Evolutionary conservation across 768 basidiomycete species (phyloP), one percentile per base, ranked within the genome.

Genomic region (Pilatotrama ljubarskyi): DNA sequence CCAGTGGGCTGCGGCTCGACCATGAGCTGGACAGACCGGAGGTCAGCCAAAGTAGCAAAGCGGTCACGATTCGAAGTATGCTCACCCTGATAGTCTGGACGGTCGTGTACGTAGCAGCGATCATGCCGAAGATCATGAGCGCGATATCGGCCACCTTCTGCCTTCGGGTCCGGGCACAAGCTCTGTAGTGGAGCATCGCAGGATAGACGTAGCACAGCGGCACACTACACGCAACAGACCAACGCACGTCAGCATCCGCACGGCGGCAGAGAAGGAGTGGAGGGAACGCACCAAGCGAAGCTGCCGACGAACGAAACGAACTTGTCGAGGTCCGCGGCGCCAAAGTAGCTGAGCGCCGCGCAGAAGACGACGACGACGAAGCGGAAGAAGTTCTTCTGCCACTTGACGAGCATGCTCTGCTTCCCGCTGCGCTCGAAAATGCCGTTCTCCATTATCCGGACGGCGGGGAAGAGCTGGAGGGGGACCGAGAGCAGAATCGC

Each of bases 371-470:
- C 86, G 66, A 89, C 75, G 26, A 77, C 76, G 66, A 90, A 93
- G 50, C 88, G 82, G 73, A 95, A 86, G n/a, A 84, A 74, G 68
- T 98, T 99, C 85, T 99, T 99, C 67, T 86, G 79, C 97, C 96
- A 98, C 72, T 99, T 98, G 71, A 98, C 90, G 56, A 84, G 80
- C 35, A 77, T 64, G 71, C 93, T 81, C 51, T 73, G 80, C 73
- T 98, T 98, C 48, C 97, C 97, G 66, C 91, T 93, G 49, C 83
- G 83, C 44, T 85, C 85, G 72, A 98, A 98, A 26, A 98, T 68
- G 3, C 91, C 95, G 69, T 98, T 96, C 80, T 99, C 97, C 76
- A 98, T 84, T 69, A 99, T 98, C 53, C 97, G 86, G 47, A 96
- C 87, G 2, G 96, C 97, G 0, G 97, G 97, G 92, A 98, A 98